phyloP scores from a whole-genome alignment of 441 rosid species.

The Pelargonium citronellum region DNA sequence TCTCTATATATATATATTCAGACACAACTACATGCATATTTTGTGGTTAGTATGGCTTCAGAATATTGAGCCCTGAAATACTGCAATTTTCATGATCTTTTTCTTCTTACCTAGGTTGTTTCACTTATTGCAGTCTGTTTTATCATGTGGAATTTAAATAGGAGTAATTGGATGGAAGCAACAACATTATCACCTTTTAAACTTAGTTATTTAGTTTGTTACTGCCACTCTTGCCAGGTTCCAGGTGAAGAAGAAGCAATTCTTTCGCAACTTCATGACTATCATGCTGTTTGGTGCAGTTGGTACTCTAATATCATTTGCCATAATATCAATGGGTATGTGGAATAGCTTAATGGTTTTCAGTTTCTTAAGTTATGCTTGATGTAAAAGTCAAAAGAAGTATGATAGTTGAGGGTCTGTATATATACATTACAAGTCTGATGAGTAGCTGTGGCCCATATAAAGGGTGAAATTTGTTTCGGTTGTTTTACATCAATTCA shows the following conservation, averaged over 20 bases:
- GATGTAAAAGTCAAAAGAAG: not conserved
- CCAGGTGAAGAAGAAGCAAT: conserved; percentile 60
- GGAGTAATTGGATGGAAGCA: not conserved
- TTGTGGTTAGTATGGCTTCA: not conserved
- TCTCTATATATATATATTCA: not conserved
- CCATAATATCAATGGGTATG: conserved; percentile 44
- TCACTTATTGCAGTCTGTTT: not conserved
- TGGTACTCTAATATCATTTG: conserved; percentile 55
- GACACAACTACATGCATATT: not conserved
- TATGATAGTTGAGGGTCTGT: no score
- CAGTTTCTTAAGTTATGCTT: conserved; percentile 2
- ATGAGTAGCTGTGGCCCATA: no score
- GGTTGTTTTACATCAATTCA: no score
- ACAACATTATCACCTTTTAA: not conserved
- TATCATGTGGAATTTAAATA: not conserved
- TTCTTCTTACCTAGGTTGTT: not conserved
- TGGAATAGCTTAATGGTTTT: not conserved
- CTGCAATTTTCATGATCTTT: not conserved
- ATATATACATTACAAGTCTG: no score
- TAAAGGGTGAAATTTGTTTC: no score
- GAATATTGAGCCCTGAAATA: not conserved
- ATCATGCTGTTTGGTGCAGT: conserved; percentile 50
- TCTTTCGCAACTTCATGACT: conserved; percentile 45
- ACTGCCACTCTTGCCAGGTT: conserved; percentile 33
- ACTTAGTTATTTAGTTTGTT: not conserved